Evolutionary conservation across 1,139 yeast genomes (phyloP), one percentile per base, ranked within the genome.

Genomic region (Saccharomyces hybrid): DNA sequence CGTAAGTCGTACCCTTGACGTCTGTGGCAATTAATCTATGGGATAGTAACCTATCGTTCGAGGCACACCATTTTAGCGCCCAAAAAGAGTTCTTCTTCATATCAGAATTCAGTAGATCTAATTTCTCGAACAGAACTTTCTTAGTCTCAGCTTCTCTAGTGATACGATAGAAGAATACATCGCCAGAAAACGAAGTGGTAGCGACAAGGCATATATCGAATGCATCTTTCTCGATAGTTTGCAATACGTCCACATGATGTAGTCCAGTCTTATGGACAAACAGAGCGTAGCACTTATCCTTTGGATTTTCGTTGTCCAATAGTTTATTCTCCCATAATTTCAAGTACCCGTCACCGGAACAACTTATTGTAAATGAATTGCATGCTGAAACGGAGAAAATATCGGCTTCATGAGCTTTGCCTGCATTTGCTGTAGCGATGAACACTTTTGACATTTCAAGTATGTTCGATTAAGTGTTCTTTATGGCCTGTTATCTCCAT

Each of bases 321-420:
- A 78, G 71, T 51, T 73, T 74, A 70, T 89, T 88, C 55, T 80
- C 80, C 97, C 97, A 93, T 51, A 88, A 75, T 57, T 82, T 81
- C 57, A 90, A 77, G 56, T 72, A 73, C 1, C 98, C 97, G 69
- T 93, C 98, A 19, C 95, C 88, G 5, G 95, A 83, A n/a, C 84
- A 86, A 0, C 97, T 82, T n/a, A 89, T 74, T 0, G 97, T 88
- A 70, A 76, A 86, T 42, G 79, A 79, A 54, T 77, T 77, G 38
- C 86, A 76, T 8, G 87, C 73, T 1, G 79, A 80, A 7, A 90
- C 80, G 7, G 83, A 84, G 62, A 80, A 81, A 11, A 93, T 81
- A 65, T 93, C 98, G 66, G 89, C 83, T 19, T 74, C 70, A 62
- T 90, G 97, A 3, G 93, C 95, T 56, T 77, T 74, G 1, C 87